Evolutionary conservation across 352 stramenopile species (phyloP).

Genomic region (Aphanomyces invadans): DNA sequence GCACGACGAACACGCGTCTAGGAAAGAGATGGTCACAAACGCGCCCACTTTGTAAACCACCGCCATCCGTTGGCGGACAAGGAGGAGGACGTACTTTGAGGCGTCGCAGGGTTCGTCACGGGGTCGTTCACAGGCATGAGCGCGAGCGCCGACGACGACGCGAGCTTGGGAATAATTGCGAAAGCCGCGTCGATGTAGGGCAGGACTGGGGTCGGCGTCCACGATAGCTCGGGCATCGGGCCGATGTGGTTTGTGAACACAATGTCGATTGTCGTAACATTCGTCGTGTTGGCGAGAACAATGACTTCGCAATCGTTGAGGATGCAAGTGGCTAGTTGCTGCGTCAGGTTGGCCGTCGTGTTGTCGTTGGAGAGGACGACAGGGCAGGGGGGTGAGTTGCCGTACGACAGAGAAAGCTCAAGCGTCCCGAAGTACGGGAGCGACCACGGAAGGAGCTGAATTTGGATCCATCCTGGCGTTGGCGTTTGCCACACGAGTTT

Average conservation of each 20-base stretch:
- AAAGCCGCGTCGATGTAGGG: neutral
- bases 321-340: neutral
- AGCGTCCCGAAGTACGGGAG: neutral
- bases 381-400: neutral
- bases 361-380: neutral
- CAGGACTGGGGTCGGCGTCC: neutral
- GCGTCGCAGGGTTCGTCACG: neutral
- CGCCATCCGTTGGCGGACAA: no score
- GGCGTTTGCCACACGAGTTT: slow-evolving; percentile 7
- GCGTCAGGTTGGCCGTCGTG: neutral
- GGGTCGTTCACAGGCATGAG: neutral
- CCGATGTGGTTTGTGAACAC: slow-evolving; percentile 17
- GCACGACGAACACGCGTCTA: slow-evolving; percentile 15
- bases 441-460: neutral
- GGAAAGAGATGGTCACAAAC: neutral
- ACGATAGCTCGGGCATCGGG: neutral
- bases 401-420: neutral
- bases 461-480: slow-evolving; percentile 5
- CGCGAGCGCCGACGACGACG: neutral
- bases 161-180: neutral
- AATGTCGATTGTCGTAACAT: slow-evolving; percentile 9
- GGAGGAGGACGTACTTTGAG: slow-evolving; percentile 2
- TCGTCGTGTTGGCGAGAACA: slow-evolving; percentile 1
- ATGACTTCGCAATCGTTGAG: slow-evolving; percentile 11
- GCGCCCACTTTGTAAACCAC: no score